These are phyloP conservation scores for Asterochloris erici DNA, from an alignment of 139 green algal genomes.

Conservation along the genomic window DNA sequence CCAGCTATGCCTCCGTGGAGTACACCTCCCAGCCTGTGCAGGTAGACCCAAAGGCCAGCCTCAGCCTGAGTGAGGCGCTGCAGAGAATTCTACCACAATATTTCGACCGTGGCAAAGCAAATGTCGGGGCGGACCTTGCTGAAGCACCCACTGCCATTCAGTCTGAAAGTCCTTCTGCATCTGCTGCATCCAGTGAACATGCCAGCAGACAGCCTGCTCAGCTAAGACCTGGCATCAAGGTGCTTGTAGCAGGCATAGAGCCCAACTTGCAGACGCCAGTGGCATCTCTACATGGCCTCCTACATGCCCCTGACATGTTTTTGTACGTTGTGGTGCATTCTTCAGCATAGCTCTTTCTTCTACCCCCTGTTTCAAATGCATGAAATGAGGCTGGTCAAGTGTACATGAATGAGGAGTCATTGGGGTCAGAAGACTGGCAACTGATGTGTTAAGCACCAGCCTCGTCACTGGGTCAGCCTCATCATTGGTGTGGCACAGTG, in stretches of 20 bases:
- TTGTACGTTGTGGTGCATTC: background rate
- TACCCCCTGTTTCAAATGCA: no score
- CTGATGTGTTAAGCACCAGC: no score
- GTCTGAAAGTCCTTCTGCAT: background rate
- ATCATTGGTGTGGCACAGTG: no score
- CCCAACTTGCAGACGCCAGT: conserved; percentile 5
- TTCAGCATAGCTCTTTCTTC: no score
- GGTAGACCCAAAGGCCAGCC: background rate
- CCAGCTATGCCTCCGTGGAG: conserved; percentile 5
- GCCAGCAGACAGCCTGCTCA: background rate
- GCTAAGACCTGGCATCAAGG: background rate
- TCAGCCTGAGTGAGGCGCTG: background rate
- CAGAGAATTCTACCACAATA: conserved; percentile 1
- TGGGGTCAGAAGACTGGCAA: no score
- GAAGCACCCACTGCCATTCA: background rate
- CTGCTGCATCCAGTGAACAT: background rate
- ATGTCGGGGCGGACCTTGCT: background rate
- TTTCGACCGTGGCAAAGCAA: background rate
- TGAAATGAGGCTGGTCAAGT: no score
- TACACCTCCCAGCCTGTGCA: conserved; percentile 5
- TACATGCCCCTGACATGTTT: conserved; percentile 13
- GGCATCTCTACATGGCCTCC: background rate
- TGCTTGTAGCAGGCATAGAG: conserved; percentile 2
- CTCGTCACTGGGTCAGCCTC: no score
- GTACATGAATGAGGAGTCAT: no score